Percentiles rank a stretch among this genome's conserved stretches.
These are phyloP conservation scores for Neonectria magnoliae DNA, from an alignment of 2,329 filamentous ascomycete genomes.

Conservation along the genomic window DNA sequence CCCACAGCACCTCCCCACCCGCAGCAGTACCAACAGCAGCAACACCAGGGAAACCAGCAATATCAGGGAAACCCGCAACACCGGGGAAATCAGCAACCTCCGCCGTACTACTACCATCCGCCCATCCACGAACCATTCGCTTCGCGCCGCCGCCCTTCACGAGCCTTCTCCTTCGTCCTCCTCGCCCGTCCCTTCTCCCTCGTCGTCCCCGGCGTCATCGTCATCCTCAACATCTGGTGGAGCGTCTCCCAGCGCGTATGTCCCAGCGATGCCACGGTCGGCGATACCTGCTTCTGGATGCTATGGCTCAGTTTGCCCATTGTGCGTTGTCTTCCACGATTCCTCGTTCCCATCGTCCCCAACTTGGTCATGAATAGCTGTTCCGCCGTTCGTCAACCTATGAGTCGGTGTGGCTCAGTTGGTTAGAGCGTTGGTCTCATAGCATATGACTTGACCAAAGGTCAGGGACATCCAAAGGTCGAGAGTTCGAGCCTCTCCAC, in stretches of 20 bases:
- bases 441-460: constrained; percentile 20
- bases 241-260: constrained; percentile 35
- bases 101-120: constrained; percentile 27
- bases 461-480: constrained; percentile 28
- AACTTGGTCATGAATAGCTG: constrained; percentile 14
- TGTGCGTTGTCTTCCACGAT: constrained; percentile 19
- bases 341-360: neutral
- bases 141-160: constrained; percentile 13
- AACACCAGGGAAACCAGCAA: neutral
- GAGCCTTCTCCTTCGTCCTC: constrained; percentile 22
- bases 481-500: constrained; percentile 28
- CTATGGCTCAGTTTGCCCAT: constrained; percentile 40
- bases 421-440: constrained; percentile 28
- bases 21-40: neutral
- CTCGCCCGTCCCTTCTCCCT: constrained; percentile 34
- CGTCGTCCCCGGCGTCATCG: constrained; percentile 47
- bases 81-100: neutral
- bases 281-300: constrained; percentile 35
- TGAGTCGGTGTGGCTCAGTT: constrained; percentile 28
- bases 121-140: constrained; percentile 4
- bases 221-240: constrained; percentile 56
- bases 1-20: neutral
- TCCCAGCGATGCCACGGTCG: constrained; percentile 23
- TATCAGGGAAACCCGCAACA: constrained; percentile 5
- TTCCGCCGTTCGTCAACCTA: neutral